Conservation (phyloP, 2,329 filamentous ascomycete species). For the Diaporthe destruens region DNA sequence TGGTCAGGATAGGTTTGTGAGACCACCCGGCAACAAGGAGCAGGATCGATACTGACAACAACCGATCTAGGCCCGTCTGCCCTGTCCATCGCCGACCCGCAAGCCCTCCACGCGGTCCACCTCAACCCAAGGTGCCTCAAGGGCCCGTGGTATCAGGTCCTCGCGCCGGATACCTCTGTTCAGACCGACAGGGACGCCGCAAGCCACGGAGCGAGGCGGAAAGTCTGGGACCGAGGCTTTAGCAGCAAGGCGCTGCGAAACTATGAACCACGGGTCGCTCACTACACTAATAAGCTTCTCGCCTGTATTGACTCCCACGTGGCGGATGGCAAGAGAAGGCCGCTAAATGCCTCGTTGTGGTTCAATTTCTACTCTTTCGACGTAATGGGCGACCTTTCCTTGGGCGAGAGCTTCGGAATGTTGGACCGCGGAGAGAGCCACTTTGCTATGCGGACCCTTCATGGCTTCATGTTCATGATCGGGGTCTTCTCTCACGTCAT, state of each 20-base stretch:
- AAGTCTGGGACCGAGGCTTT: slow-evolving; percentile 36
- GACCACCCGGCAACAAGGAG: neutral
- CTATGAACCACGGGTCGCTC: slow-evolving; percentile 48
- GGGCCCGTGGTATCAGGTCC: slow-evolving; percentile 22
- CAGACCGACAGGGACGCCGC: slow-evolving; percentile 2
- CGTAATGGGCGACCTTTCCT: slow-evolving; percentile 38
- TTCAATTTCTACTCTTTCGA: slow-evolving; percentile 50
- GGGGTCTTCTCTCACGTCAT: slow-evolving; percentile 30
- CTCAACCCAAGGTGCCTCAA: slow-evolving; percentile 27
- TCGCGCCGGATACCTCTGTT: slow-evolving; percentile 27
- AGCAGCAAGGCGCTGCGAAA: slow-evolving; percentile 43
- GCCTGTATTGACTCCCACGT: slow-evolving; percentile 44
- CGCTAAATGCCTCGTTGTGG: slow-evolving; percentile 50
- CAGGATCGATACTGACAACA: neutral
- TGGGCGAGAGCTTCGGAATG: slow-evolving; percentile 38
- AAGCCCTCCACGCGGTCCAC: slow-evolving; percentile 28
- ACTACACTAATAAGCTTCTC: slow-evolving; percentile 46
- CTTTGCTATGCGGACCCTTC: slow-evolving; percentile 25
- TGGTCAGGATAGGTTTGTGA: slow-evolving; percentile 34
- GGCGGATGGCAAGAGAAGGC: slow-evolving; percentile 42
- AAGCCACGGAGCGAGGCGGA: slow-evolving; percentile 22
- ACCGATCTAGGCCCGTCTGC: slow-evolving; percentile 15
- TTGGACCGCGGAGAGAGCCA: slow-evolving; percentile 32
- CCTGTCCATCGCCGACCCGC: slow-evolving; percentile 33
- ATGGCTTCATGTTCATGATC: slow-evolving; percentile 36